A percentile compares a stretch with the other conserved stretches of the same genome.
These are phyloP conservation scores for Onygenales sp. DNA, from an alignment of 2,329 filamentous ascomycete species.

Conservation along the genomic window DNA sequence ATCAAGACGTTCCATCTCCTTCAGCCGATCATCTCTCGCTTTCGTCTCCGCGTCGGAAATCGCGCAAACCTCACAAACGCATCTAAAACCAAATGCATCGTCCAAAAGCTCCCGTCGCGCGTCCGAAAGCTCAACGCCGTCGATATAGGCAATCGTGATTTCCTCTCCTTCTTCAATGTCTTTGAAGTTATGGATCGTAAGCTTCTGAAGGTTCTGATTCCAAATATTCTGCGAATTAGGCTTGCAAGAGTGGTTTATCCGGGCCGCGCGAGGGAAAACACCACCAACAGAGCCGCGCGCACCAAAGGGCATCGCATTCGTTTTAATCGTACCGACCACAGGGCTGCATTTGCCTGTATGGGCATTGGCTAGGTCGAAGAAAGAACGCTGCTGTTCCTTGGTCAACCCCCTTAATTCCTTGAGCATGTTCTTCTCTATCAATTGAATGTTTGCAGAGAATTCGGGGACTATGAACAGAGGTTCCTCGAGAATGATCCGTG, in stretches of 20 bases:
- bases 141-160: conserved; percentile 9
- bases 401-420: conserved; percentile 2
- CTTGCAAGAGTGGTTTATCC: conserved; percentile 12
- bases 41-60: background rate
- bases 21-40: conserved; percentile 3
- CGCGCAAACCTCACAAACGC: conserved; percentile 6
- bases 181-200: conserved; percentile 9
- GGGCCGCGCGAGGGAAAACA: conserved; percentile 7
- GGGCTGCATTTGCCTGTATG: conserved; percentile 2
- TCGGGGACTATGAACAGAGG: conserved; percentile 5
- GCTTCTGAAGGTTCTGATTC: conserved; percentile 3
- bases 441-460: background rate
- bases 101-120: conserved; percentile 5
- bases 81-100: conserved; percentile 8
- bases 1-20: conserved; percentile 1
- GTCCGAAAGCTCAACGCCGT: background rate
- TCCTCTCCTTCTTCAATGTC: conserved; percentile 10
- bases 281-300: conserved; percentile 1
- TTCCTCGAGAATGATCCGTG: conserved; percentile 6
- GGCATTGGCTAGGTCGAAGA: conserved; percentile 6
- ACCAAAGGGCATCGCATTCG: conserved; percentile 8
- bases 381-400: conserved; percentile 4
- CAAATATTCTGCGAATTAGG: conserved; percentile 9
- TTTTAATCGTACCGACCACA: conserved; percentile 5
- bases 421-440: background rate